A percentile compares a stretch with the other conserved stretches of the same genome.
These are phyloP conservation scores for Carpinus fangiana DNA, from an alignment of 306 rosid genomes.

Conservation along the genomic window DNA sequence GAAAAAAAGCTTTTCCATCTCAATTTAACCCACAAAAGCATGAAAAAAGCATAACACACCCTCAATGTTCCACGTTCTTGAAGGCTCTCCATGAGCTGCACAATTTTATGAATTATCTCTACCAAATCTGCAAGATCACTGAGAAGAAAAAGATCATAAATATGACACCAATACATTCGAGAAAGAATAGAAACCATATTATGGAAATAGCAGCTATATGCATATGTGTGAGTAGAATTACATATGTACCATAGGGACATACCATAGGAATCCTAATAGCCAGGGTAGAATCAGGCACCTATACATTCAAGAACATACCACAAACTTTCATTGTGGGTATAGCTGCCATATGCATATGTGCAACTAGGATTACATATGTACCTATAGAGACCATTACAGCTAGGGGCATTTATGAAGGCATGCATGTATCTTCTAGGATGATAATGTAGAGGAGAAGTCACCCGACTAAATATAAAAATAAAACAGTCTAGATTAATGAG, in stretches of 20 bases:
- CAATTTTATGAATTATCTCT: conserved; percentile 72
- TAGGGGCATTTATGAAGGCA: not conserved
- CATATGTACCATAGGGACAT: conserved; percentile 4
- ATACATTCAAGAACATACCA: not conserved
- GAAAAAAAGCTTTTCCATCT: not conserved
- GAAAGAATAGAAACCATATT: not conserved
- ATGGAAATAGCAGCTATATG: not conserved
- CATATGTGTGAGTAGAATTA: not conserved
- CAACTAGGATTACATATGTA: no score
- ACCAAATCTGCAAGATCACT: conserved; percentile 88
- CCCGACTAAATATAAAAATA: not conserved
- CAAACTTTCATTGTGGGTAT: not conserved
- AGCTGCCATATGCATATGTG: not conserved
- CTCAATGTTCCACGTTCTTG: conserved; percentile 86
- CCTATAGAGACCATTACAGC: not conserved
- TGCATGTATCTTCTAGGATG: not conserved
- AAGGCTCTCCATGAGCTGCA: conserved; percentile 73
- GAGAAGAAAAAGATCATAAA: conserved; percentile 37
- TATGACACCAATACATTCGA: conserved; percentile 7
- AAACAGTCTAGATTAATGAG: not conserved
- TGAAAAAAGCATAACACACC: conserved; percentile 46
- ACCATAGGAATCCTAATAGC: not conserved
- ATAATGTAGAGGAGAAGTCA: not conserved
- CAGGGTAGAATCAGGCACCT: not conserved
- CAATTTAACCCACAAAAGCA: not conserved